A percentile compares a stretch with the other conserved stretches of the same genome.
Evolutionary conservation across 805 yeast species (phyloP).

Genomic region (Monosporozyma solicola): DNA sequence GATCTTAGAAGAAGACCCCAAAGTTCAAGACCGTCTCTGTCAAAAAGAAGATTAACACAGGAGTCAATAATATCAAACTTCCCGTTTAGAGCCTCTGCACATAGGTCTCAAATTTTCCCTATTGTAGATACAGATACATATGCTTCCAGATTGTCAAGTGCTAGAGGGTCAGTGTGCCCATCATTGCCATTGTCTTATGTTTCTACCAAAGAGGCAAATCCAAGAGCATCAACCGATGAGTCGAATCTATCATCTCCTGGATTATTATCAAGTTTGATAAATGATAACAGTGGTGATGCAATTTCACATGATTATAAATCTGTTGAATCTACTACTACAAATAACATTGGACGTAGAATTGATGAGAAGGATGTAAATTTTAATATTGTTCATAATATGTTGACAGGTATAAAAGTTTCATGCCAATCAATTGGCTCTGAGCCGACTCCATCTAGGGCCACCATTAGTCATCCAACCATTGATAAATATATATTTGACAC

Average conservation of each 20-base stretch:
- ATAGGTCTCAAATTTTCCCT: slow-evolving; percentile 3
- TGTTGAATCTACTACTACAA: not conserved
- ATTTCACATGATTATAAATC: not conserved
- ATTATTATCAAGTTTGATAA: not conserved
- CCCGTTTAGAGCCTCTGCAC: slow-evolving; percentile 1
- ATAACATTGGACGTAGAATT: slow-evolving; percentile 61
- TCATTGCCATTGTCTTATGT: not conserved
- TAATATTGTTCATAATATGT: slow-evolving; percentile 92
- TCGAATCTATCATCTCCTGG: not conserved
- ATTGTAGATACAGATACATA: not conserved
- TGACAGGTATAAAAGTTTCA: slow-evolving; percentile 83
- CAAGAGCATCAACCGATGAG: not conserved
- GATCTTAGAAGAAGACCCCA: not conserved
- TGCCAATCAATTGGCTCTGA: not conserved
- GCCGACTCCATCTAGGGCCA: slow-evolving; percentile 53
- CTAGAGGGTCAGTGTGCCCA: not conserved
- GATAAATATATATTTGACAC: slow-evolving; percentile 63
- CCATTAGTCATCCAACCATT: slow-evolving; percentile 62
- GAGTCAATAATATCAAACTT: slow-evolving; percentile 2
- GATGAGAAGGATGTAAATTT: slow-evolving; percentile 91
- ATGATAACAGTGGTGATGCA: not conserved
- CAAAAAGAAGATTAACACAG: not conserved
- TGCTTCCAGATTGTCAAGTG: not conserved
- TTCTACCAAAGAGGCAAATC: not conserved
- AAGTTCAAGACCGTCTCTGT: not conserved